Percentiles rank a stretch among this genome's conserved stretches.
phyloP scores from a whole-genome alignment of 2,329 filamentous ascomycete species.

The Aspergillus spinulosporus region DNA sequence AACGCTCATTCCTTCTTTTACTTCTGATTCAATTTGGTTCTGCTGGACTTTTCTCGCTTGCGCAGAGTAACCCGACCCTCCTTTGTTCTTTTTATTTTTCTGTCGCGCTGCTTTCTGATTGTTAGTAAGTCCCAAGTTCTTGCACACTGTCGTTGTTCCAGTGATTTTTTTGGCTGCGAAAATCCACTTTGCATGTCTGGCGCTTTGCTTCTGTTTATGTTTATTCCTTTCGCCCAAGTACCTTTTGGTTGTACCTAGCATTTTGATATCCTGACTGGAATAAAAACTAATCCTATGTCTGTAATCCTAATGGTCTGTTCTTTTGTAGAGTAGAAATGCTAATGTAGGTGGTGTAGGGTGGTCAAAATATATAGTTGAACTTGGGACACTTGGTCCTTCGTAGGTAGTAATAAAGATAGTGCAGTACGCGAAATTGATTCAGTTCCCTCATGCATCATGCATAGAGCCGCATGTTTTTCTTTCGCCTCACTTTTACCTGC shows the following conservation, averaged over 20 bases:
- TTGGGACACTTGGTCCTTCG: too few species aligned
- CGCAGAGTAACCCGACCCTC: constrained; percentile 3
- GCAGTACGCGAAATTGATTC: too few species aligned
- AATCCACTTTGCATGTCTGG: constrained; percentile 1
- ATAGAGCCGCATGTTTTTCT: too few species aligned
- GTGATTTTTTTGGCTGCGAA: background rate
- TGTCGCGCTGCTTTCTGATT: background rate
- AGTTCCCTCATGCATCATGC: too few species aligned
- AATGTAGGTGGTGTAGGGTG: too few species aligned
- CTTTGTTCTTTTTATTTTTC: background rate
- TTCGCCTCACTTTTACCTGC: too few species aligned
- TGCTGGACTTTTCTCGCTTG: constrained; percentile 1
- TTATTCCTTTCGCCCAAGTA: background rate
- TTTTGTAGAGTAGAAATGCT: too few species aligned
- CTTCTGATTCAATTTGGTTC: background rate
- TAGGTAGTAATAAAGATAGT: too few species aligned
- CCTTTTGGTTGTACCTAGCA: background rate
- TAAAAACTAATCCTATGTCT: background rate
- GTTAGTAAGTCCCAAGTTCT: background rate
- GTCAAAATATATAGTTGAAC: too few species aligned
- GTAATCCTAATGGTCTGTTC: background rate
- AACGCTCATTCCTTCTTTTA: background rate
- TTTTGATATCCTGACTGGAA: background rate
- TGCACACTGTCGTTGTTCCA: background rate
- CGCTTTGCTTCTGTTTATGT: background rate